Conservation (phyloP, 352 stramenopile genomes). For the Phytophthora cactorum region DNA sequence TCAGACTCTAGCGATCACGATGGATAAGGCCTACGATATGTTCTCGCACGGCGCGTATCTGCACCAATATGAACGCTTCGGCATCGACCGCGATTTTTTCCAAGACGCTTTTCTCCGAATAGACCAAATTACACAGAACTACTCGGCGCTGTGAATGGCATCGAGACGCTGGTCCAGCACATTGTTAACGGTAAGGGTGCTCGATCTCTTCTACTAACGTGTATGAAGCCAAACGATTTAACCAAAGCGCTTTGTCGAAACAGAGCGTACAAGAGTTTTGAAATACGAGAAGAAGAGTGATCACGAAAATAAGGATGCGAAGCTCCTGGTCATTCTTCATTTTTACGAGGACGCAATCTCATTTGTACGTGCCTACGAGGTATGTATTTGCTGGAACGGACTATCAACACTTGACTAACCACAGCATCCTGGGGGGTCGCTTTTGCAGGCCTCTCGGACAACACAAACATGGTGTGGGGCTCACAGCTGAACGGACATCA, state of each 20-base stretch:
- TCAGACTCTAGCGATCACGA: slow-evolving; percentile 49
- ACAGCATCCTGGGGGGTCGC: slow-evolving; percentile 20
- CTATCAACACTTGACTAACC: slow-evolving; percentile 40
- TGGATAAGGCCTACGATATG: slow-evolving; percentile 74
- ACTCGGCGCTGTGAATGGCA: slow-evolving; percentile 33
- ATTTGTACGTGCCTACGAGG: slow-evolving; percentile 36
- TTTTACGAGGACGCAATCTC: slow-evolving; percentile 32
- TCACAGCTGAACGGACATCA: slow-evolving; percentile 39
- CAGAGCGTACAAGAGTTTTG: background rate
- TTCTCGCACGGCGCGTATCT: slow-evolving; percentile 67
- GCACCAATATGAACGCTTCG: slow-evolving; percentile 68
- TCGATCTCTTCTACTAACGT: background rate
- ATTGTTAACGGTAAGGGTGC: background rate
- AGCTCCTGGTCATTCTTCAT: slow-evolving; percentile 27
- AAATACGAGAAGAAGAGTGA: background rate
- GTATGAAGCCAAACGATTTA: background rate
- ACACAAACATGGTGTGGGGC: slow-evolving; percentile 20
- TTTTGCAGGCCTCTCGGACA: slow-evolving; percentile 28
- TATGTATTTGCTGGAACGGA: slow-evolving; percentile 32
- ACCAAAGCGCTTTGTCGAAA: background rate
- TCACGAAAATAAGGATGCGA: slow-evolving; percentile 8
- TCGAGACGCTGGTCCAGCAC: background rate
- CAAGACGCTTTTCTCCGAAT: slow-evolving; percentile 67
- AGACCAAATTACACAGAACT: slow-evolving; percentile 81
- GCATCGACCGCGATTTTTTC: slow-evolving; percentile 66